A percentile compares a stretch with the other conserved stretches of the same genome.
These are phyloP conservation scores for Pulveroboletus frians DNA, from an alignment of 768 basidiomycete species.

Conservation along the genomic window DNA sequence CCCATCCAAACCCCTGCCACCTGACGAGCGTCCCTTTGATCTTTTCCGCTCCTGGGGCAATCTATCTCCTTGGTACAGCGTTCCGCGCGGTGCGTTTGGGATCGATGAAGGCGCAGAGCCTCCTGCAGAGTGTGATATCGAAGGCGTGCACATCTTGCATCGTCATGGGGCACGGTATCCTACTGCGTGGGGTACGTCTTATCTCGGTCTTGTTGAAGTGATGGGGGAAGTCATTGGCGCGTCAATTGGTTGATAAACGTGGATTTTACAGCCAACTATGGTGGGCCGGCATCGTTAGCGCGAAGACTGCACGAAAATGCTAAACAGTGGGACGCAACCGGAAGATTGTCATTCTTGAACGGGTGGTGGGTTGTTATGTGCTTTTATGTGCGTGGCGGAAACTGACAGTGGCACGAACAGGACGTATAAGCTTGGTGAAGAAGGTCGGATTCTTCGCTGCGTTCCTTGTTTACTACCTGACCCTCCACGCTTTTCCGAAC, in stretches of 20 bases:
- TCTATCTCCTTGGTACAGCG: conserved; percentile 81
- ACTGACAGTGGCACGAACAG: conserved; percentile 32
- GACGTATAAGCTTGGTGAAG: conserved; percentile 89
- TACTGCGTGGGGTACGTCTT: conserved; percentile 53
- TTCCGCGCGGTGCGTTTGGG: conserved; percentile 60
- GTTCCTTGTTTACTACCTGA: not conserved
- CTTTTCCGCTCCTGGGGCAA: conserved; percentile 81
- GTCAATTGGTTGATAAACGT: not conserved
- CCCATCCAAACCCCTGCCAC: not conserved
- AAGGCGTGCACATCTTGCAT: conserved; percentile 74
- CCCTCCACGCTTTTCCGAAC: not conserved
- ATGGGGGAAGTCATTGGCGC: not conserved
- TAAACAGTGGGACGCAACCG: conserved; percentile 57
- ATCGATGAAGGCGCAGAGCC: conserved; percentile 65
- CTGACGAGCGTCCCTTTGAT: conserved; percentile 45
- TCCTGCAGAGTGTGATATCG: conserved; percentile 65
- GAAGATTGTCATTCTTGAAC: conserved; percentile 71
- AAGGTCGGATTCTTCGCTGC: conserved; percentile 41
- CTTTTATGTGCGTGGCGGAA: conserved; percentile 4
- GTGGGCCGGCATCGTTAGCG: conserved; percentile 57
- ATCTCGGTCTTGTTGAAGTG: not conserved
- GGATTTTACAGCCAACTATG: conserved; percentile 44
- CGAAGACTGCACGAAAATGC: conserved; percentile 50
- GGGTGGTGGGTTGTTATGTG: conserved; percentile 50
- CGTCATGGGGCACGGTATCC: conserved; percentile 79